A percentile compares a stretch with the other conserved stretches of the same genome.
These are phyloP conservation scores for Annulohypoxylon maeteangense DNA, from an alignment of 495 filamentous ascomycete species.

Conservation along the genomic window DNA sequence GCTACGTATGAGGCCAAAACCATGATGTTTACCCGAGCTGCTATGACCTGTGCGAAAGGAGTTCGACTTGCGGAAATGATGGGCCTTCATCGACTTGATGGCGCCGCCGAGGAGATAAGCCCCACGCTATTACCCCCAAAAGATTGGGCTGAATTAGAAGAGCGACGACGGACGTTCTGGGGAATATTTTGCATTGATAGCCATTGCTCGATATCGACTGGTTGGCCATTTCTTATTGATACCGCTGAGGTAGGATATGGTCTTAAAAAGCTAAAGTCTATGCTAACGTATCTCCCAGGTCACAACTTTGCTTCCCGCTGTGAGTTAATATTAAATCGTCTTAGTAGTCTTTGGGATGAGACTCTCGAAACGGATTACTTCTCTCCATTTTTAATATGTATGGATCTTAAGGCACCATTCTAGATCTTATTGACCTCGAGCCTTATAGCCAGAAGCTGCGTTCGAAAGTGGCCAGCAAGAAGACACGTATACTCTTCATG, in stretches of 20 bases:
- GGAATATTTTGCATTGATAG: slow-evolving; percentile 61
- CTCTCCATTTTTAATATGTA: neutral
- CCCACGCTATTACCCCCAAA: slow-evolving; percentile 51
- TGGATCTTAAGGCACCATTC: neutral
- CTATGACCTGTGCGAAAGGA: slow-evolving; percentile 56
- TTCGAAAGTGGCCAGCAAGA: slow-evolving; percentile 51
- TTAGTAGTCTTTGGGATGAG: neutral
- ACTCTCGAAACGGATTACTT: neutral
- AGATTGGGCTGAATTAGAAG: slow-evolving; percentile 62
- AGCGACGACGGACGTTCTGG: slow-evolving; percentile 65
- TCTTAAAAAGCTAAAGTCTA: neutral
- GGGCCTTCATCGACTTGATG: slow-evolving; percentile 60
- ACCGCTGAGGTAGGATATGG: slow-evolving; percentile 47
- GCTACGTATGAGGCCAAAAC: slow-evolving; percentile 56
- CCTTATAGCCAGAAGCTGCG: slow-evolving; percentile 51
- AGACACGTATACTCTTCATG: slow-evolving; percentile 47
- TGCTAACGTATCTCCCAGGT: slow-evolving; percentile 45
- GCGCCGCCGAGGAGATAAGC: slow-evolving; percentile 47
- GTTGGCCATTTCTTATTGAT: slow-evolving; percentile 60
- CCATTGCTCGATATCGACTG: slow-evolving; percentile 59
- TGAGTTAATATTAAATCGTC: slow-evolving; percentile 21
- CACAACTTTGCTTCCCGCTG: slow-evolving; percentile 57
- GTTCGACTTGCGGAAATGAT: slow-evolving; percentile 59
- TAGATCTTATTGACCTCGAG: slow-evolving; percentile 21
- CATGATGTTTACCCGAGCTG: slow-evolving; percentile 56